Evolutionary conservation across 2,329 filamentous ascomycete genomes (phyloP).

Genomic region (Aspergillus ochraceoroseus): DNA sequence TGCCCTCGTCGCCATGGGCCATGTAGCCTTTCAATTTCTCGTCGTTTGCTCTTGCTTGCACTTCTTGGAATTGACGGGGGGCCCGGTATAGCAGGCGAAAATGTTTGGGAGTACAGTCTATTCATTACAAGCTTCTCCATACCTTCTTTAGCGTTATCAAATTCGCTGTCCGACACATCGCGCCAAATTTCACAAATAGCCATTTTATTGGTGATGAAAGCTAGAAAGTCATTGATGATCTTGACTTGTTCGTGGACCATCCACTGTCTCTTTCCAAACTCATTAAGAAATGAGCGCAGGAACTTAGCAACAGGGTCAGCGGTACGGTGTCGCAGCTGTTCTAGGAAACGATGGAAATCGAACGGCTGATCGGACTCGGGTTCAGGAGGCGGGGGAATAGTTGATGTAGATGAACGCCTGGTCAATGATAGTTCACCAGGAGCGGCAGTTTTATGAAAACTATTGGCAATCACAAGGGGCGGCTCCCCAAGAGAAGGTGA

Average conservation of each 20-base stretch:
- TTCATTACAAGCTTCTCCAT: slow-evolving; percentile 99
- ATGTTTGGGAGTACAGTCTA: slow-evolving; percentile 87
- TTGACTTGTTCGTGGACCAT: slow-evolving; percentile 99
- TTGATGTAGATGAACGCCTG: slow-evolving; percentile 36
- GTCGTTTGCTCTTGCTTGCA: slow-evolving; percentile 61
- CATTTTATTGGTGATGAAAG: slow-evolving; percentile 99
- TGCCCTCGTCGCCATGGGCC: slow-evolving; percentile 86
- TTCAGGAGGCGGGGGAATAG: slow-evolving; percentile 62
- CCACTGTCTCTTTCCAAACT: slow-evolving; percentile 98
- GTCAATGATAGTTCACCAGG: slow-evolving; percentile 26
- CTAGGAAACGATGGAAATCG: slow-evolving; percentile 94
- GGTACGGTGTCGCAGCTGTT: slow-evolving; percentile 91
- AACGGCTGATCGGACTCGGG: slow-evolving; percentile 84
- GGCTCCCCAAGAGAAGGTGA: slow-evolving; percentile 21
- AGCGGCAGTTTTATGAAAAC: slow-evolving; percentile 22
- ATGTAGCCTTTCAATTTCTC: slow-evolving; percentile 62
- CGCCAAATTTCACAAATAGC: slow-evolving; percentile 93
- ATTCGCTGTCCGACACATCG: slow-evolving; percentile 91
- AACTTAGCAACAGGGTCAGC: slow-evolving; percentile 98
- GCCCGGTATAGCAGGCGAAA: slow-evolving; percentile 85
- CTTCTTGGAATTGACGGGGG: slow-evolving; percentile 61
- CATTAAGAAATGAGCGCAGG: slow-evolving; percentile 84
- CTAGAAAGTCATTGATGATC: slow-evolving; percentile 92
- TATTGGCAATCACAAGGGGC: slow-evolving; percentile 27
- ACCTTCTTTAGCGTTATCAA: slow-evolving; percentile 94